Conservation (phyloP, 1,284 basidiomycete species). For the Psilocybe mexicana region DNA sequence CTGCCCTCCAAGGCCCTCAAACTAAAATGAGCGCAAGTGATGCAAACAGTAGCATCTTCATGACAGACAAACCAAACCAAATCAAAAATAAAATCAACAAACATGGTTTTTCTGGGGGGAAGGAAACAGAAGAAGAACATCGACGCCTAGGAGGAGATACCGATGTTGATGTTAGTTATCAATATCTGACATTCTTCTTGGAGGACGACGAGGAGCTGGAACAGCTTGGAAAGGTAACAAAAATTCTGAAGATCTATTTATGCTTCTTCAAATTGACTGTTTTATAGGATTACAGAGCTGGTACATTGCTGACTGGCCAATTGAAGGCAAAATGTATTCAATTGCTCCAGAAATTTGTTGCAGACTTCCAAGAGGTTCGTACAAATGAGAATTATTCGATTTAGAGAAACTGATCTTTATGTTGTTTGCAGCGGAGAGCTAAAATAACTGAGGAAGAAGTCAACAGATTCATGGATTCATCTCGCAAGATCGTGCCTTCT, state of each 20-base stretch:
- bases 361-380: slow-evolving; percentile 86
- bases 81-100: slow-evolving; percentile 99
- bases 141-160: slow-evolving; percentile 86
- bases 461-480: slow-evolving; percentile 81
- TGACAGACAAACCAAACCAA: slow-evolving; percentile 91
- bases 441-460: slow-evolving; percentile 82
- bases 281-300: slow-evolving; percentile 85
- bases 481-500: slow-evolving; percentile 74
- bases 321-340: slow-evolving; percentile 91
- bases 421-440: slow-evolving; percentile 63
- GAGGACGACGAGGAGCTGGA: slow-evolving; percentile 91
- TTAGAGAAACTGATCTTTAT: slow-evolving; percentile 5
- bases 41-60: slow-evolving; percentile 89
- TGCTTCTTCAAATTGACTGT: not conserved
- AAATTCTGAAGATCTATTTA: not conserved
- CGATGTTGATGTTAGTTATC: slow-evolving; percentile 95
- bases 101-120: slow-evolving; percentile 89
- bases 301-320: slow-evolving; percentile 87
- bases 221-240: slow-evolving; percentile 67
- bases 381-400: not conserved
- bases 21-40: slow-evolving; percentile 99
- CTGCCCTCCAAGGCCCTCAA: slow-evolving; percentile 95
- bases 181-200: slow-evolving; percentile 96
- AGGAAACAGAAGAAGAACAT: slow-evolving; percentile 94
- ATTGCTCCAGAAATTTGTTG: slow-evolving; percentile 82